Evolutionary conservation across 495 filamentous ascomycete species (phyloP).

Genomic region (Lindgomyces ingoldianus): DNA sequence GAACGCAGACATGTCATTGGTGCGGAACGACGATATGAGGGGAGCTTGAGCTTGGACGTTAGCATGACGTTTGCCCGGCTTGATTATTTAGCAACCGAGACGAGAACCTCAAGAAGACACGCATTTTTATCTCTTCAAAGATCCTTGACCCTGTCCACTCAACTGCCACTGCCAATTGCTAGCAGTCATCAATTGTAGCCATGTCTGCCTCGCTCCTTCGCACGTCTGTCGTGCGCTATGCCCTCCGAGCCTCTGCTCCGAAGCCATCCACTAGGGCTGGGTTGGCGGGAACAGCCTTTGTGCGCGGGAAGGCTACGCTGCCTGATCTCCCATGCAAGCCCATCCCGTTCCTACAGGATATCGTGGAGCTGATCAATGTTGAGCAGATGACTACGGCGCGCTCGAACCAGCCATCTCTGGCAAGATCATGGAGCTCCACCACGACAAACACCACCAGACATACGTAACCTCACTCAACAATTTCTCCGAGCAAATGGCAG

Average conservation of each 20-base stretch:
- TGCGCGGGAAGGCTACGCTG: constrained; percentile 85
- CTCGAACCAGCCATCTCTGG: constrained; percentile 94
- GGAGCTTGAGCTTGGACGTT: neutral
- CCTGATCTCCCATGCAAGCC: constrained; percentile 88
- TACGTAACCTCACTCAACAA: constrained; percentile 75
- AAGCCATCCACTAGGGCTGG: constrained; percentile 56
- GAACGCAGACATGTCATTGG: neutral
- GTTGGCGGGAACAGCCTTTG: constrained; percentile 69
- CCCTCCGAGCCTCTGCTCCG: constrained; percentile 55
- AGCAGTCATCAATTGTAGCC: constrained; percentile 23
- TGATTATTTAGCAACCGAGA: constrained; percentile 7
- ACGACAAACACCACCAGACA: constrained; percentile 76
- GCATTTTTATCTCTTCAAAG: neutral
- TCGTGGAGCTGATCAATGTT: neutral
- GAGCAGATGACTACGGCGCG: constrained; percentile 56
- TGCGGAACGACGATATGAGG: neutral
- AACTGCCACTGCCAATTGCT: constrained; percentile 13
- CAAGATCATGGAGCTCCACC: constrained; percentile 96
- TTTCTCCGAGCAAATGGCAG: constrained; percentile 60
- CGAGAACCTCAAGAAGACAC: neutral
- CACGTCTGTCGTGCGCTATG: constrained; percentile 53
- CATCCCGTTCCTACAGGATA: neutral
- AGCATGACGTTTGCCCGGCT: neutral
- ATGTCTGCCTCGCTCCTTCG: constrained; percentile 62
- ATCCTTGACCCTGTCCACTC: constrained; percentile 10